These are phyloP conservation scores for Ustilago xerochloae DNA, from an alignment of 1,284 basidiomycete genomes.

Conservation along the genomic window DNA sequence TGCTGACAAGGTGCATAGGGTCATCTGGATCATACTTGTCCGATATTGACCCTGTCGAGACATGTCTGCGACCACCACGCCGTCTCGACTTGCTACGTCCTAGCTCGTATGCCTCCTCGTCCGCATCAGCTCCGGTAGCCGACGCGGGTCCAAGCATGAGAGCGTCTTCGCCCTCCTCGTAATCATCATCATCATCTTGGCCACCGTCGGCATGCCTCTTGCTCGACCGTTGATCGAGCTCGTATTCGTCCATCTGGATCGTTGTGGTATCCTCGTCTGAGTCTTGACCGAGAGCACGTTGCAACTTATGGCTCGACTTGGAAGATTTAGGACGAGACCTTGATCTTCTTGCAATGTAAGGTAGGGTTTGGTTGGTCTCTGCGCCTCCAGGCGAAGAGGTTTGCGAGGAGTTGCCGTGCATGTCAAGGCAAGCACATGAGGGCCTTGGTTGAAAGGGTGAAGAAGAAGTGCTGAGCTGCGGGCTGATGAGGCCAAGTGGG, in stretches of 20 bases:
- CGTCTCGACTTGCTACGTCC: constrained; percentile 15
- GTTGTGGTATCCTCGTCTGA: constrained; percentile 42
- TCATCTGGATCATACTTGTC: constrained; percentile 61
- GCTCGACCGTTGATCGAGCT: constrained; percentile 13
- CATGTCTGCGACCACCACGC: constrained; percentile 22
- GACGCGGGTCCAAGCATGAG: constrained; percentile 51
- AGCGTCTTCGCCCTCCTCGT: constrained; percentile 38
- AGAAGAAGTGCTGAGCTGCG: neutral
- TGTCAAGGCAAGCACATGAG: constrained; percentile 17
- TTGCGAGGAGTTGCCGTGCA: constrained; percentile 28
- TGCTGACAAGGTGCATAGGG: constrained; percentile 54
- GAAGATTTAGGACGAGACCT: constrained; percentile 26
- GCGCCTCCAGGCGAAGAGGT: constrained; percentile 42
- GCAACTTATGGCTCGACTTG: constrained; percentile 9
- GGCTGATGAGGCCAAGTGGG: neutral
- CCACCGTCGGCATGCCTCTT: constrained; percentile 7
- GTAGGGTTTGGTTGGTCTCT: constrained; percentile 17
- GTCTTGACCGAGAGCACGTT: constrained; percentile 24
- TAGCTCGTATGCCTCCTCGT: constrained; percentile 37
- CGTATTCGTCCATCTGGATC: constrained; percentile 39
- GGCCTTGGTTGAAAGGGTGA: neutral
- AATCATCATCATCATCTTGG: constrained; percentile 25
- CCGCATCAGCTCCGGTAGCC: neutral
- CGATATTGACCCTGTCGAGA: constrained; percentile 28
- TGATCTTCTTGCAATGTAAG: constrained; percentile 23